Evolutionary conservation across 768 basidiomycete genomes (phyloP), one percentile per base, ranked within the genome.

Genomic region (Termitomyces sp.): DNA sequence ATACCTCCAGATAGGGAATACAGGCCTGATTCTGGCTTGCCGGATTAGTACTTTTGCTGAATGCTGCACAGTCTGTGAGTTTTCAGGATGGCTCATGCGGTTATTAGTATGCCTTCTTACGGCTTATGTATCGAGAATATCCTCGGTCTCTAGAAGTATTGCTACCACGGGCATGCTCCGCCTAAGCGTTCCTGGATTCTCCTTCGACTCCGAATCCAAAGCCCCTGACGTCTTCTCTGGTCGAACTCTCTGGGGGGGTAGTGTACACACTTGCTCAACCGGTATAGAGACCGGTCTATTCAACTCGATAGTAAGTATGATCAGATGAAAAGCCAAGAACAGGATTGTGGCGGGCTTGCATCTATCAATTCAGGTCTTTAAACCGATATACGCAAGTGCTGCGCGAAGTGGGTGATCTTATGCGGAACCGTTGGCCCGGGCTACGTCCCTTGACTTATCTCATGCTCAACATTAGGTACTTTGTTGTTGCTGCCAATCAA

Each of bases 381-480:
- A 77, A 34, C 4, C 88, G 89, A 0, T 91, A 88, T 66, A 81
- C 81, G 6, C 86, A 88, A 63, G 85, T 83, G 0, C 72, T 91
- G 15, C 86, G 85, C 6, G 88, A 91, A 65, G 76, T 88, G 5
- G 77, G 77, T 34, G 78, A 90, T 61, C 89, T 88, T 0, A 78
- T 90, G 3, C 89, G 0, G 87, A 84, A 1, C 87, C 88, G 0
- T 66, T 87, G 1, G 87, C 85, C 0, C 79, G 91, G 76, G 54
- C 73, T 77, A 22, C 82, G 87, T 24, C 76, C 82, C 1, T 61
- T 78, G 0, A 75, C 84, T 4, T 91, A 90, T 63, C 37, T 90
- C 20, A 70, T 80, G 11, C 81, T 87, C 55, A 89, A 89, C 62
- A 66, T 89, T 15, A 86, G 87, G 6, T 91, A 89, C 68, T 88